A percentile compares a stretch with the other conserved stretches of the same genome.
Conservation (phyloP, 495 filamentous ascomycete genomes). For the Filosporella fistucella region DNA sequence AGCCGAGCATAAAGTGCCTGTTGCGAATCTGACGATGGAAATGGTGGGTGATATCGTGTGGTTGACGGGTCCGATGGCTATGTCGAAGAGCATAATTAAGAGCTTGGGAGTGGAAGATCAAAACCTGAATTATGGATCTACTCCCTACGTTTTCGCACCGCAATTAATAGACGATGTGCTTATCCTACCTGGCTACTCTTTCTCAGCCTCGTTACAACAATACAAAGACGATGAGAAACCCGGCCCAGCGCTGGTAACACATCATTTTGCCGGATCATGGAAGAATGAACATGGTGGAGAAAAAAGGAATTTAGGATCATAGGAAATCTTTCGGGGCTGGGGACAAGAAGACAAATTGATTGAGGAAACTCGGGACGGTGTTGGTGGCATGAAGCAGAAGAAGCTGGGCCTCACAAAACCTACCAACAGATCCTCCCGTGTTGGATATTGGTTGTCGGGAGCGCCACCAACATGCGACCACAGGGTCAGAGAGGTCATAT, state of each 20-base stretch:
- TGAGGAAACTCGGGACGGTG: no score
- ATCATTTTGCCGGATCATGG: conserved; percentile 11
- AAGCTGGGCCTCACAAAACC: no score
- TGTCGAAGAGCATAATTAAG: conserved; percentile 25
- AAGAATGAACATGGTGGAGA: conserved; percentile 12
- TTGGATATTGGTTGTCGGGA: no score
- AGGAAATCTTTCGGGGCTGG: no score
- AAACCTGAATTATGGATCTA: not conserved
- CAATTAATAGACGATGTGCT: conserved; percentile 25
- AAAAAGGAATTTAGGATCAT: no score
- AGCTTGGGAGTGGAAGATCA: conserved; percentile 14
- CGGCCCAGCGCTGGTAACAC: conserved; percentile 9
- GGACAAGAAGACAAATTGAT: no score
- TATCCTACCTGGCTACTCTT: conserved; percentile 25
- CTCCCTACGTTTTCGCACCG: conserved; percentile 16
- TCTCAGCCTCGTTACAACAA: conserved; percentile 1
- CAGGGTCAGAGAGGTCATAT: no score
- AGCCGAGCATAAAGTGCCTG: conserved; percentile 14
- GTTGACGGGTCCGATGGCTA: conserved; percentile 27
- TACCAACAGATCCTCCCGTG: no score
- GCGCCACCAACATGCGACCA: no score
- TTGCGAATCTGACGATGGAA: conserved; percentile 23
- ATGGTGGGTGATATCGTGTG: conserved; percentile 25
- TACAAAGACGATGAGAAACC: conserved; percentile 1
- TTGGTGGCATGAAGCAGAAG: no score